A percentile compares a stretch with the other conserved stretches of the same genome.
Conservation (phyloP, 495 filamentous ascomycete species). For the Penicillium maclennaniae region DNA sequence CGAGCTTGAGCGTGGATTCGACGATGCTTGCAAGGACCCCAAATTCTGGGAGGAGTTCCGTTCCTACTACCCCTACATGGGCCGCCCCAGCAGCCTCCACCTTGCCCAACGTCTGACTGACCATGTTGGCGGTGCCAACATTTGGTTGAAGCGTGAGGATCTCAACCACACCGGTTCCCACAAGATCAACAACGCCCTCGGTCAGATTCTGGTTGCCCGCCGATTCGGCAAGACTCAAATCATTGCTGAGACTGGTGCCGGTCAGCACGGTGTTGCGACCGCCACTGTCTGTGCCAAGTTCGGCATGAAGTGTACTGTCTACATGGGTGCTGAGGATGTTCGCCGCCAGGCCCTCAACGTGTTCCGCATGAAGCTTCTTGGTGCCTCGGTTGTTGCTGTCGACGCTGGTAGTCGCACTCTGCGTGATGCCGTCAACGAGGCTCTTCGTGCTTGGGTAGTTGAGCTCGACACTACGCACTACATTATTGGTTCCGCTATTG, state of each 20-base stretch:
- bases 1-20: constrained; percentile 89
- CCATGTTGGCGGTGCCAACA: constrained; percentile 83
- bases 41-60: constrained; percentile 96
- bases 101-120: constrained; percentile 83
- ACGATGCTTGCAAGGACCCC: constrained; percentile 76
- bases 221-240: constrained; percentile 89
- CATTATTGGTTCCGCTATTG: constrained; percentile 93
- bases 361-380: constrained; percentile 91
- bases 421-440: constrained; percentile 93
- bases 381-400: constrained; percentile 83
- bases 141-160: constrained; percentile 96
- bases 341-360: constrained; percentile 91
- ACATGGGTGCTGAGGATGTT: constrained; percentile 97
- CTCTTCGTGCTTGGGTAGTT: constrained; percentile 84
- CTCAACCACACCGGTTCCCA: constrained; percentile 83
- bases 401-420: constrained; percentile 82
- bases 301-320: constrained; percentile 91
- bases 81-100: constrained; percentile 87
- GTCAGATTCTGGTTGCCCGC: constrained; percentile 79
- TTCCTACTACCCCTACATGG: constrained; percentile 97
- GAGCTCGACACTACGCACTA: constrained; percentile 91
- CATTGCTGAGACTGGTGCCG: constrained; percentile 96
- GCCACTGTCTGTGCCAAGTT: constrained; percentile 96
- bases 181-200: constrained; percentile 97
- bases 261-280: constrained; percentile 94